Percentiles rank a stretch among this genome's conserved stretches.
Conservation (phyloP, 495 filamentous ascomycete genomes). For the Penicillium maclennaniae region DNA sequence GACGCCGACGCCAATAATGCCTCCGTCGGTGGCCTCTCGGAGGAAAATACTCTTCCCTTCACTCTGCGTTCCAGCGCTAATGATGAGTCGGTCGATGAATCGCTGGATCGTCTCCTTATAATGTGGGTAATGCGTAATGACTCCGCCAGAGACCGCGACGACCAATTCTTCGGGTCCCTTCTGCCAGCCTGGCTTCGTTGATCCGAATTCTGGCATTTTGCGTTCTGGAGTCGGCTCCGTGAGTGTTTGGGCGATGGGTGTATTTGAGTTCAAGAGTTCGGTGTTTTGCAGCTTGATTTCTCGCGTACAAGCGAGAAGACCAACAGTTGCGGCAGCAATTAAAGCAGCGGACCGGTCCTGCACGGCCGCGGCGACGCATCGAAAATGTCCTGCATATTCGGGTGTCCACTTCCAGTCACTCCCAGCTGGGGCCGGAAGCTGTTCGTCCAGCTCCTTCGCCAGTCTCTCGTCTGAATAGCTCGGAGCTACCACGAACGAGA, state of each 20-base stretch:
- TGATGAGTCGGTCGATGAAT: slow-evolving; percentile 57
- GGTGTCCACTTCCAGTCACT: slow-evolving; percentile 52
- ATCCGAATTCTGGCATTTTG: slow-evolving; percentile 3
- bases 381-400: slow-evolving; percentile 49
- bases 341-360: slow-evolving; percentile 61
- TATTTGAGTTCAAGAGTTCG: background rate
- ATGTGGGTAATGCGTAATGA: slow-evolving; percentile 67
- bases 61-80: slow-evolving; percentile 43
- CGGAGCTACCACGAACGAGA: slow-evolving; percentile 54
- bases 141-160: slow-evolving; percentile 69
- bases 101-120: slow-evolving; percentile 59
- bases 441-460: slow-evolving; percentile 39
- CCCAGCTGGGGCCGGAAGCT: slow-evolving; percentile 43
- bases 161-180: slow-evolving; percentile 53
- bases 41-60: slow-evolving; percentile 54
- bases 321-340: slow-evolving; percentile 61
- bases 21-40: slow-evolving; percentile 63
- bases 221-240: background rate
- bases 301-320: slow-evolving; percentile 56
- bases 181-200: slow-evolving; percentile 20
- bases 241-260: background rate
- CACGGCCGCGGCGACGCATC: slow-evolving; percentile 53
- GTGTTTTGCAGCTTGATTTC: slow-evolving; percentile 45
- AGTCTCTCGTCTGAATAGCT: slow-evolving; percentile 34
- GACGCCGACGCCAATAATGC: slow-evolving; percentile 66